Base-by-base conservation (phyloP, 768 basidiomycete species). In the Mrakia gelida region DNA sequence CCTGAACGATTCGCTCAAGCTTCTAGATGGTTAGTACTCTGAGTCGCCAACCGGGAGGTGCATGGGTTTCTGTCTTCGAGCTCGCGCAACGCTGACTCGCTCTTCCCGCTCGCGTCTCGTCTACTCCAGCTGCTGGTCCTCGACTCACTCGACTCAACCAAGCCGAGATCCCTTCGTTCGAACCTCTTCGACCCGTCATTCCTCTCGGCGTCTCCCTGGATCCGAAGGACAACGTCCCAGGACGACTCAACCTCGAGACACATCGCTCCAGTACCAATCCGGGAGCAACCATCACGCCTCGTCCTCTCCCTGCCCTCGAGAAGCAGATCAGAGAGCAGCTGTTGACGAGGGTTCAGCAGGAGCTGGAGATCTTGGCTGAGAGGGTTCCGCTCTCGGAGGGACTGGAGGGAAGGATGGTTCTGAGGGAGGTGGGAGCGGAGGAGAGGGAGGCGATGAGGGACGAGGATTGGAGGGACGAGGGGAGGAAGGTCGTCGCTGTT, bases 381-480 rank as follows among this genome's bases (percentile, higher is more conserved):
- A 52, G 28, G 10, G 45, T 72, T 30, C 28, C 21, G 59, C 59
- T 59, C 13, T 30, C 43, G 5, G 71, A 38, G 1, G 71, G 11
- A n/a, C n/a, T 30, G 23, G 52, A n/a, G 3, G 71, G 52, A 8
- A 28, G 28, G 21, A 13, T 6, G 71, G 32, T 56, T 10, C 13
- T 72, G 32, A n/a, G 45, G 71, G 71, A 49, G 21, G 71, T 72
- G 8, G 71, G 52, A 4, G 49, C 4, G 45, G 71, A 72, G 45
- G 52, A 49, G 43, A 72, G 71, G 45, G 52, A 72, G 7, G 71
- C 45, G 45, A 72, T 72, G 71, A 49, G 71, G 45, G 71, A 72
- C 30, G 71, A 56, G 71, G 71, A 72, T 21, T 72, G 71, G 71
- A 30, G 23, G 49, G n/a, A 26, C 15, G 49, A n/a, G 18, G 71